Conservation (phyloP, 495 filamentous ascomycete species). For the Neohortaea acidophila region DNA sequence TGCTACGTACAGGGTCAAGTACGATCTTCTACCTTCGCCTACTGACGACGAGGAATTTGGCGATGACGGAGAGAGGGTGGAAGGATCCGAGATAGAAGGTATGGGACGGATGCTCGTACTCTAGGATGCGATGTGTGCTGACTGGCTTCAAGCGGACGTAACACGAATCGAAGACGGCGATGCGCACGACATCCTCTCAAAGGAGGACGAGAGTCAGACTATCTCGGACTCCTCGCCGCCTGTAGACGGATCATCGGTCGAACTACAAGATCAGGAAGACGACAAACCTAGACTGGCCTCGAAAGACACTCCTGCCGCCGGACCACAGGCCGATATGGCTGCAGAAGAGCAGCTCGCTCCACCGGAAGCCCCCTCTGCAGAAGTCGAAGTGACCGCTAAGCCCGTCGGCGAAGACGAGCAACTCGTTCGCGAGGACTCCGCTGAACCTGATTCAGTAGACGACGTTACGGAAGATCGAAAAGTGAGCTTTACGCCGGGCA, state of each 20-base stretch:
- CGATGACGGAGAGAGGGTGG: slow-evolving; percentile 2
- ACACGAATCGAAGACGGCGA: not conserved
- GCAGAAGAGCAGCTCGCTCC: not conserved
- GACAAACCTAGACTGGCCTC: not conserved
- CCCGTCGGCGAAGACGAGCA: too few species aligned
- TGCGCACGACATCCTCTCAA: not conserved
- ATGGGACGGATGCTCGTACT: not conserved
- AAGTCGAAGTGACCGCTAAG: not conserved
- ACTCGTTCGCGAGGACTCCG: too few species aligned
- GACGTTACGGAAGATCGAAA: slow-evolving; percentile 1
- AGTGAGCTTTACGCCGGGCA: slow-evolving; percentile 14
- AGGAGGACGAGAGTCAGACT: not conserved
- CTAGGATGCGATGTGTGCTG: not conserved
- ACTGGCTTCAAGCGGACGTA: not conserved
- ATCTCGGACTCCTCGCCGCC: not conserved
- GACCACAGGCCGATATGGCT: not conserved
- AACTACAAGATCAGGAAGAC: not conserved
- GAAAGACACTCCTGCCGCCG: not conserved
- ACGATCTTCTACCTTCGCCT: slow-evolving; percentile 7
- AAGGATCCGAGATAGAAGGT: not conserved
- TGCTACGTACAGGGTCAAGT: slow-evolving; percentile 10
- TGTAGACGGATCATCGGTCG: not conserved
- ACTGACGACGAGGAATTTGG: slow-evolving; percentile 15
- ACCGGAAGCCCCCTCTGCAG: not conserved
- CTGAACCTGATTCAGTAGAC: too few species aligned